Percentiles rank a stretch among this genome's conserved stretches.
Conservation (phyloP, 148 eudicot species). For the Chenopodium formosanum region DNA sequence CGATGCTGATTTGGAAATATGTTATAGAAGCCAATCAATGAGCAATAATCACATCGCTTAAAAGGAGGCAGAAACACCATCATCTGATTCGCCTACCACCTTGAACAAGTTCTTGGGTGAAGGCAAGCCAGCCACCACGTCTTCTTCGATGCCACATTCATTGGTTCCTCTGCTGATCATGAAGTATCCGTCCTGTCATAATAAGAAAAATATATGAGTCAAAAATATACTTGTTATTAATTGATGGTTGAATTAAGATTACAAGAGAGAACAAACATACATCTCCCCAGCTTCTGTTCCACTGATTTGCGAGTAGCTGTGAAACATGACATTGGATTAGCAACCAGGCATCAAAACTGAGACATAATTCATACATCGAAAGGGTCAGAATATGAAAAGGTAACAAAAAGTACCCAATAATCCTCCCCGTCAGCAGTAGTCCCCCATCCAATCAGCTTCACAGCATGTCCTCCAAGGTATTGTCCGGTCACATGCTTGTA, state of each 20-base stretch:
- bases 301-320: conserved; percentile 93
- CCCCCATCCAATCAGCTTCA: conserved; percentile 97
- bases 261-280: conserved; percentile 45
- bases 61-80: conserved; percentile 37
- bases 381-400: neutral
- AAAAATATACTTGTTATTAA: neutral
- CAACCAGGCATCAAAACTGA: neutral
- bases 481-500: conserved; percentile 77
- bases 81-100: conserved; percentile 33
- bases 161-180: conserved; percentile 85
- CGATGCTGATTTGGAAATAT: neutral
- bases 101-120: conserved; percentile 54
- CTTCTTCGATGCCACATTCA: conserved; percentile 84
- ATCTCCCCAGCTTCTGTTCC: conserved; percentile 97
- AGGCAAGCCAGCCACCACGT: conserved; percentile 76
- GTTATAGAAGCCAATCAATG: neutral
- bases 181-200: conserved; percentile 88
- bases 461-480: conserved; percentile 89
- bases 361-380: neutral
- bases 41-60: conserved; percentile 16
- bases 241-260: neutral
- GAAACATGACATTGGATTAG: conserved; percentile 9
- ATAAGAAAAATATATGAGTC: neutral
- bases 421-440: conserved; percentile 81
- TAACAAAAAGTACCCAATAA: conserved; percentile 68